Conservation (phyloP, 73 alveolate genomes). For the Stentor roeselii region DNA sequence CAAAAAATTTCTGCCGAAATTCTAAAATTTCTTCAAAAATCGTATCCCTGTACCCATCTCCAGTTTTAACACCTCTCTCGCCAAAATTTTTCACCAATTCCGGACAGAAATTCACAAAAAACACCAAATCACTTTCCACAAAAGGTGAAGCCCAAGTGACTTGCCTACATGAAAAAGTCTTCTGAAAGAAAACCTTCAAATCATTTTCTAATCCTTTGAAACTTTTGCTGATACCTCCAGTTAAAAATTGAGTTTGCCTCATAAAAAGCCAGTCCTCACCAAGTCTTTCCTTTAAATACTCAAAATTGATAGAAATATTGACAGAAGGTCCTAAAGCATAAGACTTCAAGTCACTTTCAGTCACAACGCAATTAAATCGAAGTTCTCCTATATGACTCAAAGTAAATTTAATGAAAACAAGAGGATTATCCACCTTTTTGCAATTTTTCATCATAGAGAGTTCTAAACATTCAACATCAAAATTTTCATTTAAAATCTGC, state of each 20-base stretch:
- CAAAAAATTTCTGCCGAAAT: too few species aligned
- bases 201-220: neutral
- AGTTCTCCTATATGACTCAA: neutral
- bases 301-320: neutral
- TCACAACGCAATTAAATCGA: neutral
- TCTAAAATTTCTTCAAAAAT: neutral
- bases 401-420: neutral
- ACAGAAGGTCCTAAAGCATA: neutral
- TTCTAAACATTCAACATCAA: neutral
- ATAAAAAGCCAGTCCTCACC: slow-evolving; percentile 6
- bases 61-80: neutral
- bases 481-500: neutral
- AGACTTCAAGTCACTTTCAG: neutral
- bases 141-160: neutral
- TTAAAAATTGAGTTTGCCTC: neutral
- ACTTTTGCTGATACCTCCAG: neutral
- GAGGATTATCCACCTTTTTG: neutral
- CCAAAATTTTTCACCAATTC: neutral
- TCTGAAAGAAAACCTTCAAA: neutral
- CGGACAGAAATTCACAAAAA: neutral
- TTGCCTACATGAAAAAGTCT: neutral
- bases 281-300: neutral
- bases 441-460: neutral
- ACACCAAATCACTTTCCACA: neutral
- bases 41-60: neutral